Percentiles rank a stretch among this genome's conserved stretches.
Evolutionary conservation across 441 rosid genomes (phyloP).

Genomic region (Aquilaria agallochum): DNA sequence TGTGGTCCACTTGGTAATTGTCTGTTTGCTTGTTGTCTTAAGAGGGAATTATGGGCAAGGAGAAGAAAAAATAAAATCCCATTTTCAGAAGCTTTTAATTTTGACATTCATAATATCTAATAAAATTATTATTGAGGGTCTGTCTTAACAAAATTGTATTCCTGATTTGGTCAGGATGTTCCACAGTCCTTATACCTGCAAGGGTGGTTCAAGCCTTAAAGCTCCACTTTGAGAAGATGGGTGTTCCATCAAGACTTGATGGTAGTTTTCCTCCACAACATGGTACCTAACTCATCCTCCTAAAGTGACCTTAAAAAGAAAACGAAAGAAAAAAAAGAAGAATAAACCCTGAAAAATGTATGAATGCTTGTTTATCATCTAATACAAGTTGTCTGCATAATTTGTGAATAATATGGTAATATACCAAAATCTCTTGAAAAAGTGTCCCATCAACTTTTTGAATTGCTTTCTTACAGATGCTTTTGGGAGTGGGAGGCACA

Average conservation of each 20-base stretch:
- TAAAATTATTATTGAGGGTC: conserved; percentile 6
- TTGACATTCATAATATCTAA: neutral
- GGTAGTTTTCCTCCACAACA: conserved; percentile 33
- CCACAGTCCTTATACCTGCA: conserved; percentile 75
- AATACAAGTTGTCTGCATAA: no score
- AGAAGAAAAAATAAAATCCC: neutral
- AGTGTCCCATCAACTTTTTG: neutral
- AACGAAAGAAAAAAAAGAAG: no score
- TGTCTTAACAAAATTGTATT: conserved; percentile 6
- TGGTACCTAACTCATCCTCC: conserved; percentile 30
- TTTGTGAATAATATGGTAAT: no score
- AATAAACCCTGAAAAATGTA: no score
- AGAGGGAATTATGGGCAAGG: conserved; percentile 6
- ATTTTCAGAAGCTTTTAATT: conserved; percentile 12
- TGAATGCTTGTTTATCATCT: no score
- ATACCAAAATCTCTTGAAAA: neutral
- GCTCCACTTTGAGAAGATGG: conserved; percentile 66
- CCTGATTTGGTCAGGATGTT: conserved; percentile 40
- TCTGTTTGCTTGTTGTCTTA: conserved; percentile 10
- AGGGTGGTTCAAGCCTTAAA: conserved; percentile 71
- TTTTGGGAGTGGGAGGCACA: conserved; percentile 22
- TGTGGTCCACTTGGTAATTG: conserved; percentile 21
- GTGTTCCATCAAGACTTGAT: conserved; percentile 41
- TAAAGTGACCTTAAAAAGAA: no score
- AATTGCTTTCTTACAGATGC: conserved; percentile 31